Evolutionary conservation across 306 rosid genomes (phyloP), one percentile per base, ranked within the genome.

Genomic region (Dalbergia oliveri): DNA sequence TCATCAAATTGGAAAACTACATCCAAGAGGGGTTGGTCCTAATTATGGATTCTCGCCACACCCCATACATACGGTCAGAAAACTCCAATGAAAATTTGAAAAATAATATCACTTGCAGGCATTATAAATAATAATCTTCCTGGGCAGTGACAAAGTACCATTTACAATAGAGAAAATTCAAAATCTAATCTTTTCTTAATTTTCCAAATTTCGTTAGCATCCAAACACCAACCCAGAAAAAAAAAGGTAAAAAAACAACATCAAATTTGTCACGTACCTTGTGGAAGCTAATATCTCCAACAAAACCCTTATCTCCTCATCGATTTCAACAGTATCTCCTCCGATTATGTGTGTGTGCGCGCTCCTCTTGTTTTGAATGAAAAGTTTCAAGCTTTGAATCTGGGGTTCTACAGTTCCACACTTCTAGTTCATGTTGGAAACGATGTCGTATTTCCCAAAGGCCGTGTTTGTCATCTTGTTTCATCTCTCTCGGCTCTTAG

Each of bases 201-300:
- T 76, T 39, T 8, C 34, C 23, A 6, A 31, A 16, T 45, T 81
- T 75, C 58, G 16, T 23, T 41, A 41, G 67, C 16, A 76, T 70
- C 37, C 50, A 61, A 79, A 82, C 33, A 67, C 19, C 45, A 10
- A 86, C 11, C 43, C 50, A 66, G 13, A 64, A 41, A 21, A 41
- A 21, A 56, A 16, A 47, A 47, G 43, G 9, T 1, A 21, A 62
- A 72, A n/a, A 0, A 23, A 31, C 1, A 77, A 53, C 5, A 61
- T 12, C 18, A 51, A 67, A 45, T 10, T 64, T 72, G 37, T 18
- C 49, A 63, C 2, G n/a, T 37, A 79, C 97, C 91, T 89, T 82
- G 72, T 81, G 83, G 87, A 86, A 91, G 76, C 83, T 89, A 79
- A 86, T 69, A 76, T 84, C 90, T 83, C 87, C 88, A 12, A 76